Evolutionary conservation across 1,284 basidiomycete genomes (phyloP).

Genomic region (Trichosporon sp.): DNA sequence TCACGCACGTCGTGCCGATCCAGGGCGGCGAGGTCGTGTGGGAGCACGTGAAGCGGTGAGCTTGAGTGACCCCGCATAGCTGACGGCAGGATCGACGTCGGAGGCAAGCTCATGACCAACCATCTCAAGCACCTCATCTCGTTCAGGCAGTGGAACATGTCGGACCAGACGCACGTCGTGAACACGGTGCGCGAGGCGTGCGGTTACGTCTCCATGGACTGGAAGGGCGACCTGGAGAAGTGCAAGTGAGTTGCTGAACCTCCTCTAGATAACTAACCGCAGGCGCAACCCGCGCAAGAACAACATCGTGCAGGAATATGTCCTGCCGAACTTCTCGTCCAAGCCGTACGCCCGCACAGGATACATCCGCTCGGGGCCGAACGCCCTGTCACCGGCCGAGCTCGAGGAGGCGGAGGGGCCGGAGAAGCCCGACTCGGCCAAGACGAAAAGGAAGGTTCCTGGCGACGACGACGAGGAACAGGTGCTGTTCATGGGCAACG

Average conservation of each 20-base stretch:
- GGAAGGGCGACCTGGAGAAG: conserved; percentile 67
- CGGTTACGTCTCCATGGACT: conserved; percentile 77
- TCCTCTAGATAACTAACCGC: background rate
- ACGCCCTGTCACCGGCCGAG: conserved; percentile 24
- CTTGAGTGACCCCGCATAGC: background rate
- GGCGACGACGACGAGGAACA: conserved; percentile 59
- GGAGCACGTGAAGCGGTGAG: conserved; percentile 72
- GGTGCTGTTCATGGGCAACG: conserved; percentile 78
- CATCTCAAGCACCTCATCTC: conserved; percentile 89
- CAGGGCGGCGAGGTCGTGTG: conserved; percentile 68
- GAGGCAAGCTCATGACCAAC: conserved; percentile 90
- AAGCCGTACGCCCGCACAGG: conserved; percentile 58
- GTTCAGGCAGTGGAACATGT: conserved; percentile 96
- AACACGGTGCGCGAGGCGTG: conserved; percentile 82
- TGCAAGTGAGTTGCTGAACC: conserved; percentile 62
- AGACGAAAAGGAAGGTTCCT: background rate
- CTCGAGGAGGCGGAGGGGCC: conserved; percentile 7
- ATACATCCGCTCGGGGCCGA: conserved; percentile 56
- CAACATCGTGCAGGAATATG: conserved; percentile 74
- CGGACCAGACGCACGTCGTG: conserved; percentile 85
- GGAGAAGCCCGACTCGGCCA: conserved; percentile 3
- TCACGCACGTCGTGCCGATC: conserved; percentile 84
- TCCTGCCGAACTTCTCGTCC: conserved; percentile 76
- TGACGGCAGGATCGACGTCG: conserved; percentile 71
- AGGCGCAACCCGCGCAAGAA: conserved; percentile 52